Evolutionary conservation across 306 rosid genomes (phyloP).

Genomic region (Malus asiatica): DNA sequence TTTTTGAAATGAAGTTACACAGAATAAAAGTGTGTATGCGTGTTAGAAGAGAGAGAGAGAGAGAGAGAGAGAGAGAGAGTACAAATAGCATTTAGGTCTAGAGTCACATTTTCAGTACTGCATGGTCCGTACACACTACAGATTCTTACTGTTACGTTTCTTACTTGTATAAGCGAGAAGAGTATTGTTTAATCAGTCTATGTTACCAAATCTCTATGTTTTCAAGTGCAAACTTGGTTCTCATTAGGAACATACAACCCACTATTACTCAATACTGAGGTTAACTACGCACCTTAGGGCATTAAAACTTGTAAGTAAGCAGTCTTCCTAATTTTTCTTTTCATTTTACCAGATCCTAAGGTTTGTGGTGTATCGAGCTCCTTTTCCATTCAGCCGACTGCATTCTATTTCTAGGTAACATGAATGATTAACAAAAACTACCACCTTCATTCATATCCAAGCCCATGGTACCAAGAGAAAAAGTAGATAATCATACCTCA

Average conservation of each 20-base stretch:
- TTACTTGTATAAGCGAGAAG: not conserved
- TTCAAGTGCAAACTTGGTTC: not conserved
- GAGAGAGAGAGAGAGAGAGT: too few species aligned
- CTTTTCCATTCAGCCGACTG: not conserved
- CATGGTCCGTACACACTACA: not conserved
- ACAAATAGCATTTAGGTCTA: too few species aligned
- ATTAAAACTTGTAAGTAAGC: not conserved
- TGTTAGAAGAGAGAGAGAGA: too few species aligned
- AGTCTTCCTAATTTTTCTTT: not conserved
- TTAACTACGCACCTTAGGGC: not conserved
- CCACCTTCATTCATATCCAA: not conserved
- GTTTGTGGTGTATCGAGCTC: not conserved
- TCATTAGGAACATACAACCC: not conserved
- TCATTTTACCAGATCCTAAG: not conserved
- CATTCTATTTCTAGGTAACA: not conserved
- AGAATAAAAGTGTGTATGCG: not conserved
- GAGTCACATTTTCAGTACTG: not conserved
- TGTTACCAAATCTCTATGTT: not conserved
- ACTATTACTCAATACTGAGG: not conserved
- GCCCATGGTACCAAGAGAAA: constrained; percentile 4
- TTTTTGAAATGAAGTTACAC: constrained; percentile 19
- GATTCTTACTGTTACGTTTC: not conserved
- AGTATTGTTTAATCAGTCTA: not conserved
- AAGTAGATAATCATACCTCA: constrained; percentile 44
- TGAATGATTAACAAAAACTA: not conserved